A percentile compares a stretch with the other conserved stretches of the same genome.
These are phyloP conservation scores for Meripilus lineatus DNA, from an alignment of 1,284 basidiomycete genomes.

Conservation along the genomic window DNA sequence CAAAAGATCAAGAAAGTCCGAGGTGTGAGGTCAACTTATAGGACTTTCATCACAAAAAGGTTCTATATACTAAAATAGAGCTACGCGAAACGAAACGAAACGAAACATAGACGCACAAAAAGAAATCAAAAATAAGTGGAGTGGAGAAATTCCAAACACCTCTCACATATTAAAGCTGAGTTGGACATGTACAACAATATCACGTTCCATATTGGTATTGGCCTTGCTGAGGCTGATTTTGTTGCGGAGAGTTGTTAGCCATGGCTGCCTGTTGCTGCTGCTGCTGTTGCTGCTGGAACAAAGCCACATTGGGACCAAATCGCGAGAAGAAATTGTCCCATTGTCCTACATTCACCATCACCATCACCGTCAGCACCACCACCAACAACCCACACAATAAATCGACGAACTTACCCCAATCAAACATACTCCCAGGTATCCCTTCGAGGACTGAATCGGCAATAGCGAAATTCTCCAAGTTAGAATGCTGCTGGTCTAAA, in stretches of 20 bases:
- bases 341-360: conserved; percentile 46
- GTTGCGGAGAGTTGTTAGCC: conserved; percentile 1
- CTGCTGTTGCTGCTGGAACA: conserved; percentile 11
- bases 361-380: conserved; percentile 4
- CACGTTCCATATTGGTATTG: conserved; percentile 3
- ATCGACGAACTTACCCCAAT: conserved; percentile 64
- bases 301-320: conserved; percentile 21
- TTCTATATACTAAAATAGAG: too few relatives aligned
- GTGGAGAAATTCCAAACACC: too few relatives aligned
- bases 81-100: too few relatives aligned
- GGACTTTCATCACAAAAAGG: too few relatives aligned
- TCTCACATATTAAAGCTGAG: too few relatives aligned
- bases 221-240: not conserved
- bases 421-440: conserved; percentile 81
- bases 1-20: too few relatives aligned
- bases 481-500: conserved; percentile 49
- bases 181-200: too few relatives aligned
- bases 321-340: conserved; percentile 73
- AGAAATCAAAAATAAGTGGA: too few relatives aligned
- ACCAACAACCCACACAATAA: not conserved
- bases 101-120: not conserved
- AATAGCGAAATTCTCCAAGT: conserved; percentile 57
- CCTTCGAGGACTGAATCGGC: conserved; percentile 77
- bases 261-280: conserved; percentile 4
- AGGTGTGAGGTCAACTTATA: too few relatives aligned